Conservation (phyloP, 768 basidiomycete species). For the Leccinum aurantiacum region DNA sequence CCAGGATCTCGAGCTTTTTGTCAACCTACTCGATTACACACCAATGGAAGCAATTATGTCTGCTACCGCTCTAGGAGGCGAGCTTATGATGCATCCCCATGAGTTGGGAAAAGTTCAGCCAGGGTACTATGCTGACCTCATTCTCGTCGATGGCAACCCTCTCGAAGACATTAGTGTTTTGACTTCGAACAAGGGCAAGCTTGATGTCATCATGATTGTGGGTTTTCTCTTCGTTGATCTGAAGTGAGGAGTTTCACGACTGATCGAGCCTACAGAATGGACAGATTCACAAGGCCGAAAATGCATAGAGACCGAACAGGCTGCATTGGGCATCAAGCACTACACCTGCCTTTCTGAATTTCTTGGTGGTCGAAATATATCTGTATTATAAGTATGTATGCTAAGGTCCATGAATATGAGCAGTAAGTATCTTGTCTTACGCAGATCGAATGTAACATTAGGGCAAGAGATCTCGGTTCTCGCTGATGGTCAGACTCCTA, state of each 20-base stretch:
- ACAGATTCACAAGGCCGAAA: slow-evolving; percentile 23
- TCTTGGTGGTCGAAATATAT: not conserved
- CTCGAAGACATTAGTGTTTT: slow-evolving; percentile 36
- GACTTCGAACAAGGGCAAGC: slow-evolving; percentile 30
- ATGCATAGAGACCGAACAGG: not conserved
- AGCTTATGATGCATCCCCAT: slow-evolving; percentile 36
- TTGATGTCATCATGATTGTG: slow-evolving; percentile 38
- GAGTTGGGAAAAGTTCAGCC: slow-evolving; percentile 39
- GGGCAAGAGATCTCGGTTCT: not conserved
- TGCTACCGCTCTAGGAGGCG: slow-evolving; percentile 37
- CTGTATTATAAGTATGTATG: too few relatives aligned
- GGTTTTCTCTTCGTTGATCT: slow-evolving; percentile 2
- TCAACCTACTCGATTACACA: slow-evolving; percentile 34
- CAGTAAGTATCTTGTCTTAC: not conserved
- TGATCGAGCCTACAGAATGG: slow-evolving; percentile 23
- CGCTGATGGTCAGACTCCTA: not conserved
- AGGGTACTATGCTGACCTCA: slow-evolving; percentile 38
- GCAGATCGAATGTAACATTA: not conserved
- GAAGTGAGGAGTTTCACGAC: not conserved
- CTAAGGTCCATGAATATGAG: too few relatives aligned
- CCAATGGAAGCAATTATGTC: slow-evolving; percentile 40
- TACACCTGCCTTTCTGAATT: not conserved
- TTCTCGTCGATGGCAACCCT: slow-evolving; percentile 38
- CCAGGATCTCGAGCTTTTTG: slow-evolving; percentile 38
- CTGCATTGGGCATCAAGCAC: too few relatives aligned